phyloP scores from a whole-genome alignment of 352 stramenopile genomes.

The Pilasporangium apinafurcum region DNA sequence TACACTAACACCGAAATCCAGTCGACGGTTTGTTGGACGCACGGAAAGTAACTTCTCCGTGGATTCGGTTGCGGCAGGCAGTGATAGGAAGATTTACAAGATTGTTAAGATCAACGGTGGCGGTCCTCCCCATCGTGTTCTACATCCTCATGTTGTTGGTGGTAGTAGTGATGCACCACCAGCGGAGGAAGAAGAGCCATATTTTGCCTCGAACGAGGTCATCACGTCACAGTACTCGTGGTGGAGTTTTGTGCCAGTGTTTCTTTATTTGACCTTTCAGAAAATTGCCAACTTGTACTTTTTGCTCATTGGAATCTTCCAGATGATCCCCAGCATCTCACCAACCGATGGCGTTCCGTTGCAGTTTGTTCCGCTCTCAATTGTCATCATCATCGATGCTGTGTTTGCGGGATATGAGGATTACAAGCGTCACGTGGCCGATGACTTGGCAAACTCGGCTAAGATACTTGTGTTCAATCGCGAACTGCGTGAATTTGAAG shows the following conservation, averaged over 20 bases:
- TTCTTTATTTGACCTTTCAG: conserved; percentile 83
- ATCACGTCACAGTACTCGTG: conserved; percentile 85
- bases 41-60: conserved; percentile 59
- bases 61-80: conserved; percentile 27
- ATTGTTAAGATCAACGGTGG: conserved; percentile 72
- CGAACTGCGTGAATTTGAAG: conserved; percentile 78
- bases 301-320: conserved; percentile 83
- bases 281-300: conserved; percentile 89
- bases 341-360: conserved; percentile 75
- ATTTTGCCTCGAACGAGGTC: conserved; percentile 75
- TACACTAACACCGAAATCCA: conserved; percentile 25
- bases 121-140: not conserved
- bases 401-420: conserved; percentile 82
- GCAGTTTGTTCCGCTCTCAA: conserved; percentile 75
- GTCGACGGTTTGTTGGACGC: conserved; percentile 16
- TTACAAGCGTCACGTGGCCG: conserved; percentile 75
- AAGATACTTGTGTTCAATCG: conserved; percentile 64
- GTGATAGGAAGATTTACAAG: conserved; percentile 43
- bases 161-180: conserved; percentile 1
- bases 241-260: conserved; percentile 86
- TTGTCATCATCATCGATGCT: conserved; percentile 80
- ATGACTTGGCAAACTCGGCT: conserved; percentile 69
- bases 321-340: conserved; percentile 80
- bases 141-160: not conserved
- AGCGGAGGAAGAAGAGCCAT: conserved; percentile 16